phyloP scores from a whole-genome alignment of 371 early-diverging fungal genomes.

The Phascolomyces articulosus region DNA sequence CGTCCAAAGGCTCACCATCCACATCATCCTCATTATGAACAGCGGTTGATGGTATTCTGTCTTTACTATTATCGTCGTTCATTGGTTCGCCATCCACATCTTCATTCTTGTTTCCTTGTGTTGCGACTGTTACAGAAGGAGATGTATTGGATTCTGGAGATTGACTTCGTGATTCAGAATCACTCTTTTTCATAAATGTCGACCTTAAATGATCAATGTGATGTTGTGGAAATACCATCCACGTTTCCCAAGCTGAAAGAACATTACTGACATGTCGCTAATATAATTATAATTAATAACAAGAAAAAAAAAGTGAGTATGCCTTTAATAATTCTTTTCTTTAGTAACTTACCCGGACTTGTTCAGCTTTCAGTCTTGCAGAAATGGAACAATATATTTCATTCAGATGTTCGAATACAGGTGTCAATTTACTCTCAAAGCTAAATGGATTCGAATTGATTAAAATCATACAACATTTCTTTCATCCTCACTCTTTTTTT shows the following conservation, averaged over 20 bases:
- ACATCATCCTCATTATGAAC: background rate
- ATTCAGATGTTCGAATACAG: constrained; percentile 75
- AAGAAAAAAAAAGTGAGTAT: background rate
- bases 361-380: constrained; percentile 83
- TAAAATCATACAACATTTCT: background rate
- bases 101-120: no score
- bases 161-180: constrained; percentile 8
- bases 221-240: constrained; percentile 85
- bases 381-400: constrained; percentile 67
- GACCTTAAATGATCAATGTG: constrained; percentile 59
- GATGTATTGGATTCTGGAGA: constrained; percentile 7
- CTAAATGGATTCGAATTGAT: constrained; percentile 19
- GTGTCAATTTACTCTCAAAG: constrained; percentile 69
- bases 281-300: constrained; percentile 1
- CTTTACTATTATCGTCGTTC: no score
- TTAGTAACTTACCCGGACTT: constrained; percentile 69
- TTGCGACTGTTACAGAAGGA: no score
- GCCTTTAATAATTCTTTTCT: no score
- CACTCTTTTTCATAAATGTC: constrained; percentile 34
- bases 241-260: constrained; percentile 84
- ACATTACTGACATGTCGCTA: constrained; percentile 66
- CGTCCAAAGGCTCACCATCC: background rate
- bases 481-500: no score
- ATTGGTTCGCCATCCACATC: no score
- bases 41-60: background rate